phyloP scores from a whole-genome alignment of 345 rosid genomes.

The Physaria fendleri region DNA sequence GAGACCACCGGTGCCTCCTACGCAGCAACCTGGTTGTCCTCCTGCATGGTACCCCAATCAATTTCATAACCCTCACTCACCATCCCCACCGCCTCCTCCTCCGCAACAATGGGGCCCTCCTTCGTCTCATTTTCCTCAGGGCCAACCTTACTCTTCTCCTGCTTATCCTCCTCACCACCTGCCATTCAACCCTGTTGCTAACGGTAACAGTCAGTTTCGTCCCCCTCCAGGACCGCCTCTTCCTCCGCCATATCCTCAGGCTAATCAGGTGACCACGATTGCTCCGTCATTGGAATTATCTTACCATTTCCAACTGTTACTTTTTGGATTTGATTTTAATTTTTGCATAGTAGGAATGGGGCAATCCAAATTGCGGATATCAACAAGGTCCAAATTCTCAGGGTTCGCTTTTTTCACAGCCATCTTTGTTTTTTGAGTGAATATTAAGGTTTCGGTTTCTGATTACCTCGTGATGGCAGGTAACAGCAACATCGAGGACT shows the following conservation, averaged over 20 bases:
- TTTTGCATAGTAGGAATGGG: slow-evolving; percentile 58
- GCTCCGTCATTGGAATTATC: not conserved
- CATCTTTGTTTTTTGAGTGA: slow-evolving; percentile 4
- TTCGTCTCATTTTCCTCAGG: slow-evolving; percentile 1
- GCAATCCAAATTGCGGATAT: slow-evolving; percentile 53
- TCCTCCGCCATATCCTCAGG: slow-evolving; percentile 36
- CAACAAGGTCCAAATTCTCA: slow-evolving; percentile 54
- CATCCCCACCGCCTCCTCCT: slow-evolving; percentile 50
- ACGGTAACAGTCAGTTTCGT: slow-evolving; percentile 37
- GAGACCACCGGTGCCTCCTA: slow-evolving; percentile 34
- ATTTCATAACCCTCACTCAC: slow-evolving; percentile 46
- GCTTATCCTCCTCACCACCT: slow-evolving; percentile 40
- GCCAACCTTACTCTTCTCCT: slow-evolving; percentile 5
- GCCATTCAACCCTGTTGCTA: slow-evolving; percentile 32
- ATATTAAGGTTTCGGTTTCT: slow-evolving; percentile 11
- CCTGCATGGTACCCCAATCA: slow-evolving; percentile 48
- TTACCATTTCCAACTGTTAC: not conserved
- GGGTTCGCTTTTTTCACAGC: slow-evolving; percentile 27
- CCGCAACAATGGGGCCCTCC: slow-evolving; percentile 43
- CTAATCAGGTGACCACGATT: slow-evolving; percentile 41
- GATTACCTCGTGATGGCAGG: slow-evolving; percentile 31
- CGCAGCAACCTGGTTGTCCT: slow-evolving; percentile 20
- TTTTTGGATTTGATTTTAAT: slow-evolving; percentile 4
- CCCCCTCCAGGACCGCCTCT: slow-evolving; percentile 38
- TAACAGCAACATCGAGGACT: slow-evolving; percentile 59